Conservation (phyloP, 192 early-diverging fungal species). For the Endogone sp. region DNA sequence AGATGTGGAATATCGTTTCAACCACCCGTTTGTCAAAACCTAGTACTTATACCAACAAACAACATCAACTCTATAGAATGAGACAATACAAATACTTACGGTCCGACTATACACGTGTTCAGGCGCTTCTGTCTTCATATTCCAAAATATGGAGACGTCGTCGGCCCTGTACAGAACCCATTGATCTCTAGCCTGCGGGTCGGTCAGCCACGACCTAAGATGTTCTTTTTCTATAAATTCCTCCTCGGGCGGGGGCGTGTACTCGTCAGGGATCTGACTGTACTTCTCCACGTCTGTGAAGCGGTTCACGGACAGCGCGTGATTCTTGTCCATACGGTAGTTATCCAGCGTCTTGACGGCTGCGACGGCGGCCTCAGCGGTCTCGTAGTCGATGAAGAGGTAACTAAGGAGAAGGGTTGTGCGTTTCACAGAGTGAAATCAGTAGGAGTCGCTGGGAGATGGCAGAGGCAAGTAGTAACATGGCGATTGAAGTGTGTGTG, state of each 20-base stretch:
- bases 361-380: constrained; percentile 71
- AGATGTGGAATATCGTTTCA: constrained; percentile 16
- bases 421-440: too few relatives aligned
- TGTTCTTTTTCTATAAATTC: constrained; percentile 80
- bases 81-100: constrained; percentile 28
- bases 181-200: constrained; percentile 84
- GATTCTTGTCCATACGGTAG: constrained; percentile 76
- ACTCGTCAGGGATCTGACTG: constrained; percentile 66
- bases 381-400: constrained; percentile 93
- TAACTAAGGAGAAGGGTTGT: constrained; percentile 47
- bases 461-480: background rate
- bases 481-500: background rate
- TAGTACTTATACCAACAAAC: too few relatives aligned
- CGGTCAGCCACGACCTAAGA: constrained; percentile 84
- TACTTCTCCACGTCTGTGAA: constrained; percentile 93
- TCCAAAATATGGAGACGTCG: constrained; percentile 85
- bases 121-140: constrained; percentile 80
- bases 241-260: constrained; percentile 70
- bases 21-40: background rate
- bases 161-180: constrained; percentile 84
- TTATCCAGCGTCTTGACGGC: constrained; percentile 77
- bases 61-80: too few relatives aligned
- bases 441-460: background rate
- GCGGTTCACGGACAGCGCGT: constrained; percentile 77
- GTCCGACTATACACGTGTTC: constrained; percentile 67